Conservation (phyloP, 176 grass and related monocot species). For the Typha latifolia region DNA sequence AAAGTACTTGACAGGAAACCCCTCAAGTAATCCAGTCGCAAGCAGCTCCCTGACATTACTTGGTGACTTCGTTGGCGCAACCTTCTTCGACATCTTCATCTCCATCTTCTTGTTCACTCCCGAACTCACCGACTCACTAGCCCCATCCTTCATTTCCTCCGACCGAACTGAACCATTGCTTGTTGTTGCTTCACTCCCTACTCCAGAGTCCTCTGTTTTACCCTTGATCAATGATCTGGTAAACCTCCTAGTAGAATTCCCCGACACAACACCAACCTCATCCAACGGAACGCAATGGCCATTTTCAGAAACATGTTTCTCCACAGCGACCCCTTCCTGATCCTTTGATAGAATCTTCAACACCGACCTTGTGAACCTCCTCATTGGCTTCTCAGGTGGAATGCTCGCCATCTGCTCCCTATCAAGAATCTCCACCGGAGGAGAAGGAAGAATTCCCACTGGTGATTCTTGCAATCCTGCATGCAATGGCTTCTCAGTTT, state of each 20-base stretch:
- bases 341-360: slow-evolving; percentile 7
- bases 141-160: slow-evolving; percentile 2
- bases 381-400: not conserved
- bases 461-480: too few species aligned
- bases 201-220: slow-evolving; percentile 1
- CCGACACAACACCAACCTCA: not conserved
- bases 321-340: not conserved
- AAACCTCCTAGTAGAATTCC: slow-evolving; percentile 7
- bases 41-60: slow-evolving; percentile 64
- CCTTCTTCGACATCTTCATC: slow-evolving; percentile 55
- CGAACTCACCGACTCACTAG: slow-evolving; percentile 3
- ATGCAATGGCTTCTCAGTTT: too few species aligned
- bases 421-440: not conserved
- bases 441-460: too few species aligned
- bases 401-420: not conserved
- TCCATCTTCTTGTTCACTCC: slow-evolving; percentile 31
- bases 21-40: slow-evolving; percentile 75
- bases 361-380: slow-evolving; percentile 57
- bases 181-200: not conserved
- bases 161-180: slow-evolving; percentile 6
- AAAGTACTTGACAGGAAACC: slow-evolving; percentile 74
- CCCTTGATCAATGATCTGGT: slow-evolving; percentile 12
- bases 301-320: not conserved
- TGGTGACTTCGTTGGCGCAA: slow-evolving; percentile 36
- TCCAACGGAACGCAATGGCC: not conserved